phyloP scores from a whole-genome alignment of 1,284 basidiomycete species.

The Waitea zeae region DNA sequence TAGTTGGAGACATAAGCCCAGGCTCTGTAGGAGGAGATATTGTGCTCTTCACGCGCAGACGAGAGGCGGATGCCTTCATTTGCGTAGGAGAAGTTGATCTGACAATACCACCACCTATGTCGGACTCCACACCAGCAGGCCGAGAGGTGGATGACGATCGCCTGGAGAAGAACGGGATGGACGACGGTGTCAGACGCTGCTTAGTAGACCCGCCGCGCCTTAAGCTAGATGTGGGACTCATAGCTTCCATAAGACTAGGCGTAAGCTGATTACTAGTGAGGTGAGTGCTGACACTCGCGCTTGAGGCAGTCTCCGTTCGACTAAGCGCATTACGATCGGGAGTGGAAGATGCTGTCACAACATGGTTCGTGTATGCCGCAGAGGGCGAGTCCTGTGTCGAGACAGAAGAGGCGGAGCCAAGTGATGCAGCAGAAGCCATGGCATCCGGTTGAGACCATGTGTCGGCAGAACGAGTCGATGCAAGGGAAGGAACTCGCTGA shows the following conservation, averaged over 20 bases:
- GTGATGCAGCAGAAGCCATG: constrained; percentile 57
- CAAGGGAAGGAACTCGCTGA: not conserved
- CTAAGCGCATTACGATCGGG: constrained; percentile 41
- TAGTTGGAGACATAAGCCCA: constrained; percentile 31
- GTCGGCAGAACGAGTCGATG: constrained; percentile 15
- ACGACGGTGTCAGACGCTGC: constrained; percentile 75
- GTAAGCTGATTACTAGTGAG: constrained; percentile 18
- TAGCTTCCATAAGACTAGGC: constrained; percentile 31
- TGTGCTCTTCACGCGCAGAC: constrained; percentile 20
- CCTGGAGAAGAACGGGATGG: constrained; percentile 92
- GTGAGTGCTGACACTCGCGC: constrained; percentile 39
- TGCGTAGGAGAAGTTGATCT: constrained; percentile 30
- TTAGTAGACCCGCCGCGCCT: constrained; percentile 47
- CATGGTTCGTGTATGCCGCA: too few species aligned
- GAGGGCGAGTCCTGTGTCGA: constrained; percentile 32
- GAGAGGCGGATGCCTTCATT: constrained; percentile 19
- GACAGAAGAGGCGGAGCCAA: constrained; percentile 57
- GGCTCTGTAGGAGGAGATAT: constrained; percentile 33
- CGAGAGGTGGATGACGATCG: constrained; percentile 84
- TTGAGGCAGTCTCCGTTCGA: constrained; percentile 55
- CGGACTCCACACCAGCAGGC: too few species aligned
- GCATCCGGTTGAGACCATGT: constrained; percentile 58
- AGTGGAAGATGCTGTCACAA: too few species aligned
- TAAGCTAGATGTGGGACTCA: constrained; percentile 46
- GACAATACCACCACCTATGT: too few species aligned